These are phyloP conservation scores for Colletotrichum coccodes DNA, from an alignment of 2,329 filamentous ascomycete genomes.

Conservation along the genomic window DNA sequence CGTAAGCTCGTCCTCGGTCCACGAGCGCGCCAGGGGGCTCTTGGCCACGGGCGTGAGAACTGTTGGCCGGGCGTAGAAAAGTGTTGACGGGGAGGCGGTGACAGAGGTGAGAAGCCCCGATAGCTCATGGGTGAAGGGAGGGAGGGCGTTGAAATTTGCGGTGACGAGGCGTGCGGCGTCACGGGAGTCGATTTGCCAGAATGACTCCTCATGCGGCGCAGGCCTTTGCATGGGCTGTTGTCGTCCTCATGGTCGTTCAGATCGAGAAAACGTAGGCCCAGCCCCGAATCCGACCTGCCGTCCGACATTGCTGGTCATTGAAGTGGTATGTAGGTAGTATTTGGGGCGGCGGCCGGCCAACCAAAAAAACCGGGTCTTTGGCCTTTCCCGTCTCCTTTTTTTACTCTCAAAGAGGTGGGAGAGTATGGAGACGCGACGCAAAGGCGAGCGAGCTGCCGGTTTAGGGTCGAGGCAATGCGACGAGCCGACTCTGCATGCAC, in stretches of 20 bases:
- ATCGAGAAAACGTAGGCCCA: constrained; percentile 33
- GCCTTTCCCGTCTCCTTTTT: constrained; percentile 14
- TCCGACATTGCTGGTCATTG: constrained; percentile 31
- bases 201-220: constrained; percentile 22
- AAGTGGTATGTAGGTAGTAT: constrained; percentile 13
- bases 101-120: constrained; percentile 43
- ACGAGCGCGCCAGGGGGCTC: constrained; percentile 32
- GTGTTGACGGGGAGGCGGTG: constrained; percentile 41
- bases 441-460: constrained; percentile 5
- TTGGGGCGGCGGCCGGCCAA: constrained; percentile 28
- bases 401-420: constrained; percentile 12
- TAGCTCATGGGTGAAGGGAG: constrained; percentile 39
- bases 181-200: constrained; percentile 2
- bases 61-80: constrained; percentile 39
- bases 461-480: constrained; percentile 21
- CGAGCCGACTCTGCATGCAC: constrained; percentile 26
- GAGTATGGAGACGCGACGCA: constrained; percentile 11
- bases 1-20: constrained; percentile 35
- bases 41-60: constrained; percentile 37
- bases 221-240: constrained; percentile 31
- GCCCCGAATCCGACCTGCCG: constrained; percentile 33
- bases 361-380: constrained; percentile 30
- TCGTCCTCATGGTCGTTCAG: constrained; percentile 31
- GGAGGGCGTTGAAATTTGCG: constrained; percentile 36
- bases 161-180: constrained; percentile 28